Evolutionary conservation across 2,329 filamentous ascomycete species (phyloP), one percentile per base, ranked within the genome.

Genomic region (Colletotrichum cordylinicola): DNA sequence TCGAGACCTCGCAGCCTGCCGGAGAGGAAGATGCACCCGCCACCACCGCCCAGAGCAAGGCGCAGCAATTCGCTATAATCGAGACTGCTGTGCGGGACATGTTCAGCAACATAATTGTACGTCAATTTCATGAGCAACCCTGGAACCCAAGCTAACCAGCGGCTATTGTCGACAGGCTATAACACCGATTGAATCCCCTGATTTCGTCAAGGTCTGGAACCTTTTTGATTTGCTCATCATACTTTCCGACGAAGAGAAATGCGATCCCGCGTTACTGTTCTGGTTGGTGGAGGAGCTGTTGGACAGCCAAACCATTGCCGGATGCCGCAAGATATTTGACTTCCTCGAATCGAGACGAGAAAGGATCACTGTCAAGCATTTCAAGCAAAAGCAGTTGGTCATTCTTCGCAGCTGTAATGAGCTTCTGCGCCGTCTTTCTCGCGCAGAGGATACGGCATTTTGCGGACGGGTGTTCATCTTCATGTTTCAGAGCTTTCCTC

Each of bases 391-490:
- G 84, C 94, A 95, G 75, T 87, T 98, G 56, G 93, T 98, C 73
- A 97, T 98, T 78, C 87, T 99, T n/a, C 91, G 97, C 81, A 94
- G 94, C 76, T 99, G 97, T 86, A 99, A 98, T 84, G 97, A 98
- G 85, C 89, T 99, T 18, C 88, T 99, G n/a, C 93, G 96, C 43
- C 91, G 97, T 61, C 89, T 99, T 4, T 98, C 97, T n/a, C 92
- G 97, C 72, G 96, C 97, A 6, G 96, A 98, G 83, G 97, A 99
- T 84, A 98, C 97, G 0, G 96, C 98, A 1, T 99, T 99, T 83
- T 99, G 97, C 82, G 97, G 97, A 18, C 92, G 97, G 52, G 97
- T 99, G 31, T 98, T 98, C 84, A 98, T 99, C 78, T 99, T 98
- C 84, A 92, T 99, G 82, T 99, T 98, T 84, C 97, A 99, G 84